These are phyloP conservation scores for Lactifluus rugatus DNA, from an alignment of 768 basidiomycete species.

Conservation along the genomic window DNA sequence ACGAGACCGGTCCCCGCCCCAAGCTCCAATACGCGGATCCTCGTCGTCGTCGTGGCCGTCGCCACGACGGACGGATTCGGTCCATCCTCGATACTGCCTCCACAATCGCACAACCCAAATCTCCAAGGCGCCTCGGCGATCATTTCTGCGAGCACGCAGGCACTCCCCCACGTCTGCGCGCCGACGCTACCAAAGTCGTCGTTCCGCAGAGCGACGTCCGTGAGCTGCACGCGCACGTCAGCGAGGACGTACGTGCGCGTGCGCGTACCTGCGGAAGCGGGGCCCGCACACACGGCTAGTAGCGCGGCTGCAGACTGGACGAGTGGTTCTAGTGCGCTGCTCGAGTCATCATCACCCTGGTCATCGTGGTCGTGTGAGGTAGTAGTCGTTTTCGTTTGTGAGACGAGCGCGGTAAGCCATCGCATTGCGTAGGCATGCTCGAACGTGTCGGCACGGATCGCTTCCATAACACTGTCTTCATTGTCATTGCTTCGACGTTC, in stretches of 20 bases:
- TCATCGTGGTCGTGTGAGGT: neutral
- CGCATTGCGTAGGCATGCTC: constrained; percentile 59
- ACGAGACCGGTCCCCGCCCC: constrained; percentile 53
- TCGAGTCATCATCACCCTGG: neutral
- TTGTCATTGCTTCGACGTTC: neutral
- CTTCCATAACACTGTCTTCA: constrained; percentile 21
- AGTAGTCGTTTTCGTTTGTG: constrained; percentile 4
- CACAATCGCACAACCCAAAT: constrained; percentile 35
- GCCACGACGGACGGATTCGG: neutral
- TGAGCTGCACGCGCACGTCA: constrained; percentile 37
- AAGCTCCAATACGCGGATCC: constrained; percentile 40
- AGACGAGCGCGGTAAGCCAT: constrained; percentile 65
- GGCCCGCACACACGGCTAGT: constrained; percentile 54
- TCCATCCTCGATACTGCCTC: neutral
- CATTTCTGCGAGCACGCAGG: constrained; percentile 70
- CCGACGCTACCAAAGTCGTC: constrained; percentile 66
- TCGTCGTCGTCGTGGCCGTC: neutral
- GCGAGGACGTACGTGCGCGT: constrained; percentile 44
- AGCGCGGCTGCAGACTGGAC: constrained; percentile 49
- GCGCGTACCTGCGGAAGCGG: constrained; percentile 51
- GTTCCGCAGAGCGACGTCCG: constrained; percentile 61
- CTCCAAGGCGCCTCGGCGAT: constrained; percentile 46
- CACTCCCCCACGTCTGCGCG: constrained; percentile 84
- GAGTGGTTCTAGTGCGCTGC: constrained; percentile 27
- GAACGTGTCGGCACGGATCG: constrained; percentile 47